phyloP scores from a whole-genome alignment of 108 stramenopile genomes.

The Nitzschia sp. region DNA sequence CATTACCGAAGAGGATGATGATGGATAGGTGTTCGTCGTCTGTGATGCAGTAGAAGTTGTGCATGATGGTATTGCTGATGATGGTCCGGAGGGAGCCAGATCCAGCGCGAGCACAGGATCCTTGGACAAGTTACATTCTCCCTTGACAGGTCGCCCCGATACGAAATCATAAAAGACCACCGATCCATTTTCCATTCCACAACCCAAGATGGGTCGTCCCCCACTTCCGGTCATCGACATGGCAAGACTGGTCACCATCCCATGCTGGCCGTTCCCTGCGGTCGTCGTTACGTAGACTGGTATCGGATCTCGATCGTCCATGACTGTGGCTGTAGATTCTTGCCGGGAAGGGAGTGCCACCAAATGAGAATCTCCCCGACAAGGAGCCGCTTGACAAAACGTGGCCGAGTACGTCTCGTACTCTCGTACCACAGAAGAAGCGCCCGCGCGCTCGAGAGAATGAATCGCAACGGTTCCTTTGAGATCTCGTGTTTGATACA shows the following conservation, averaged over 20 bases:
- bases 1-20: constrained; percentile 34
- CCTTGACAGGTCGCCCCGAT: not conserved
- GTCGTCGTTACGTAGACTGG: constrained; percentile 21
- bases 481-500: constrained; percentile 75
- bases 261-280: constrained; percentile 47
- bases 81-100: constrained; percentile 38
- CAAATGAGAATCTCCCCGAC: constrained; percentile 42
- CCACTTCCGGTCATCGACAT: constrained; percentile 24
- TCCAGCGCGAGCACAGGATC: constrained; percentile 80
- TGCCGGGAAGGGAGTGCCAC: constrained; percentile 60
- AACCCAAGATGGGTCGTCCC: constrained; percentile 48
- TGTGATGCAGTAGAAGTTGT: not conserved
- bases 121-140: constrained; percentile 28
- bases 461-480: constrained; percentile 77
- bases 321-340: constrained; percentile 46
- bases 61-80: not conserved
- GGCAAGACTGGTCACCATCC: constrained; percentile 79
- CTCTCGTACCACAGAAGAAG: constrained; percentile 9
- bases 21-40: not conserved
- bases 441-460: constrained; percentile 36
- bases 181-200: constrained; percentile 85
- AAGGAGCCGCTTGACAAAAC: constrained; percentile 77
- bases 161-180: constrained; percentile 72
- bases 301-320: constrained; percentile 44
- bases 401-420: constrained; percentile 51